Percentiles rank a stretch among this genome's conserved stretches.
Conservation (phyloP, 805 yeast genomes). For the Phaffomyces opuntiae region DNA sequence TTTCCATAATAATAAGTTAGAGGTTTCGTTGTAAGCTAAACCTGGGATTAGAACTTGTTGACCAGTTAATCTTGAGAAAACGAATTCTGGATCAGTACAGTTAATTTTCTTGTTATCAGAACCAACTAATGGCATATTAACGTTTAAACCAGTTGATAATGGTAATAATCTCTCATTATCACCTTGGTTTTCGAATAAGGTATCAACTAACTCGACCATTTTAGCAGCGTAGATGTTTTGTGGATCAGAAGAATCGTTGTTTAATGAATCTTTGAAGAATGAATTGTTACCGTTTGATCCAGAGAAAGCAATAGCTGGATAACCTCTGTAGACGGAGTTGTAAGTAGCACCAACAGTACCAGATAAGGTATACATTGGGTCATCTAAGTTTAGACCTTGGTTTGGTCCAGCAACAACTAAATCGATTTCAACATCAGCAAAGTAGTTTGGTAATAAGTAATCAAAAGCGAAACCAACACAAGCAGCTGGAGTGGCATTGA, state of each 20-base stretch:
- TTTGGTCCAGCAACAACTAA: constrained; percentile 47
- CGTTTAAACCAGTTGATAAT: constrained; percentile 38
- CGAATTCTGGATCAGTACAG: constrained; percentile 38
- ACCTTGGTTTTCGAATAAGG: constrained; percentile 30
- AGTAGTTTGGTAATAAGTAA: constrained; percentile 39
- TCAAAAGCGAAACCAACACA: constrained; percentile 43
- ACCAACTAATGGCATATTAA: constrained; percentile 42
- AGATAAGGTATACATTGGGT: constrained; percentile 32
- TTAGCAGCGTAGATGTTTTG: constrained; percentile 39
- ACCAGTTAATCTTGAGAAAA: constrained; percentile 42
- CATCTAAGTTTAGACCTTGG: constrained; percentile 42
- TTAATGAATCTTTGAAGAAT: constrained; percentile 32
- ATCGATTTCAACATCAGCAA: constrained; percentile 37
- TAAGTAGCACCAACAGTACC: constrained; percentile 50
- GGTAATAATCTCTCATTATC: constrained; percentile 34
- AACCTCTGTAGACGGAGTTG: constrained; percentile 40
- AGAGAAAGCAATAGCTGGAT: constrained; percentile 46
- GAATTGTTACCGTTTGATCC: constrained; percentile 44
- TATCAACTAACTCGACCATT: constrained; percentile 33
- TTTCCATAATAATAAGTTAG: constrained; percentile 23
- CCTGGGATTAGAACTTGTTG: constrained; percentile 8
- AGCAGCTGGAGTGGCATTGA: constrained; percentile 50
- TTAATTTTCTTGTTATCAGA: constrained; percentile 25
- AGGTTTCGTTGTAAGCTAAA: constrained; percentile 30
- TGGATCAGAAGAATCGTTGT: constrained; percentile 33